Base-by-base conservation (phyloP, 1,139 yeast species). In the Lodderomyces orthopsilosis region DNA sequence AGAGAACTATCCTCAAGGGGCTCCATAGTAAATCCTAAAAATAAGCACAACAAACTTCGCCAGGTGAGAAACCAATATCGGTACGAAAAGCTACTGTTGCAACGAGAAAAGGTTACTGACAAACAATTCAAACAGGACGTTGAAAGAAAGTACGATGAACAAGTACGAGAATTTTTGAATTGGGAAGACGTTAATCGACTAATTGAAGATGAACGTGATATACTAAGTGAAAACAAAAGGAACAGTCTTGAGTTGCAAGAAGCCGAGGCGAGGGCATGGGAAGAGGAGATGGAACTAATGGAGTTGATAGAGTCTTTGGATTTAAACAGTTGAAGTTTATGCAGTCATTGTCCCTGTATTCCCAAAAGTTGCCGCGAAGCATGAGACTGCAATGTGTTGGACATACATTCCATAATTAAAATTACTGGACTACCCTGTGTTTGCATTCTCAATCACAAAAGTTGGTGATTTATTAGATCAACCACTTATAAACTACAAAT, bases 31-130 rank as follows among this genome's bases (percentile, higher is more conserved):
- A 65, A 61, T 46, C 43, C 43, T 35, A 56, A 62, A 34, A 63
- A 64, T 48, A 66, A 65, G 45, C 65, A 59, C 42, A 56, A 53
- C 38, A 59, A 59, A 38, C 39, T 66, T 35, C 55, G 53, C 41
- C 61, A 61, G 39, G 59, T 59, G 19, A 55, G 76, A 32, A 62
- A 61, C 37, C 57, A 61, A 23, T 59, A 62, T 35, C 55, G 64
- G 21, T 57, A 60, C 33, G 64, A 63, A 22, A 54, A 49, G 34
- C 23, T 63, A 26, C 51, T 48, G 21, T 36, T 51, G 17, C 54
- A 53, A 26, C 54, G 76, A 27, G 69, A 64, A 36, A 55, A 55
- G 28, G 45, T 53, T 9, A 44, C 51, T 38, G 63, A 62, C 22
- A 27, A 46, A 9, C 74, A 69, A 47, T 52, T 52, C 2, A 42